These are phyloP conservation scores for Pilaira anomala DNA, from an alignment of 192 early-diverging fungal species.

Conservation along the genomic window DNA sequence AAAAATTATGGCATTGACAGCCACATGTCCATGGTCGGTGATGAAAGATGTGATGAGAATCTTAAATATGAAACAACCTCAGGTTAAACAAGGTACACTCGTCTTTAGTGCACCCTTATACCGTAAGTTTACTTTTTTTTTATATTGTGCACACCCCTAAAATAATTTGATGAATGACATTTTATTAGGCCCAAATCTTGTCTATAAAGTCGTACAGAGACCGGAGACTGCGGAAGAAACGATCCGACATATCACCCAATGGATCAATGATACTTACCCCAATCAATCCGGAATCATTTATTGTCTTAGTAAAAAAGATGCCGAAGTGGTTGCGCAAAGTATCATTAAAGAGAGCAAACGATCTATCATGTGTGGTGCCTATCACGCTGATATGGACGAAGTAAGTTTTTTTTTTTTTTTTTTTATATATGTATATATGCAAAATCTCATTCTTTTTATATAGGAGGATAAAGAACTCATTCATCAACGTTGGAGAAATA, in stretches of 20 bases:
- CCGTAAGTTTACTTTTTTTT: background rate
- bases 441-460: conserved; percentile 51
- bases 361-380: conserved; percentile 50
- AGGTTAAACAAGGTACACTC: conserved; percentile 9
- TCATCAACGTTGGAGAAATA: conserved; percentile 79
- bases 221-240: conserved; percentile 37
- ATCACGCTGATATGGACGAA: conserved; percentile 64
- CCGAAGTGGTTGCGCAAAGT: conserved; percentile 48
- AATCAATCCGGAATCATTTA: conserved; percentile 64
- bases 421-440: too few species aligned
- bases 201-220: conserved; percentile 58
- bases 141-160: background rate
- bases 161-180: background rate
- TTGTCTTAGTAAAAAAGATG: conserved; percentile 62
- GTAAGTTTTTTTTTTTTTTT: conserved; percentile 13
- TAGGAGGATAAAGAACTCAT: conserved; percentile 73
- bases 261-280: conserved; percentile 52
- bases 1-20: conserved; percentile 77
- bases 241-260: conserved; percentile 49
- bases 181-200: conserved; percentile 48
- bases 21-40: conserved; percentile 61
- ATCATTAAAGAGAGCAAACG: conserved; percentile 47
- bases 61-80: conserved; percentile 41
- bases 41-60: conserved; percentile 51
- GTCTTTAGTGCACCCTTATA: conserved; percentile 18